Conservation (phyloP, 106 monocot genomes). For the Platanthera zijinensis region DNA sequence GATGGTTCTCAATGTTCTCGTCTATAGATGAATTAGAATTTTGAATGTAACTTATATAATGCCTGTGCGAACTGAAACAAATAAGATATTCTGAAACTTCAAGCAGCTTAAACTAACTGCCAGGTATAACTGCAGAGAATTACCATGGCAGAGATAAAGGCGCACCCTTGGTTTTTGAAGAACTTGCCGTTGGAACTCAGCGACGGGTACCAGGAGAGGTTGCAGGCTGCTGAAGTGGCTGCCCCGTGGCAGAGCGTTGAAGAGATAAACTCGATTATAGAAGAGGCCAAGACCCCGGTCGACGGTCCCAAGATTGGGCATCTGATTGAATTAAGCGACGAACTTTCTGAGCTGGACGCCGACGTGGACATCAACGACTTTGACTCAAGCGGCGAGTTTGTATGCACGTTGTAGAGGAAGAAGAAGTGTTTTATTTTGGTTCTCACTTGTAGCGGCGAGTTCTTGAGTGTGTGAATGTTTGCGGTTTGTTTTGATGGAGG, state of each 20-base stretch:
- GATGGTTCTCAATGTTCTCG: too few species aligned
- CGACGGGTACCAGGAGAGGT: conserved; percentile 23
- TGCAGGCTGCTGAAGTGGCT: conserved; percentile 11
- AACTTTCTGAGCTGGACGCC: conserved; percentile 50
- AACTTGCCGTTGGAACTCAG: conserved; percentile 60
- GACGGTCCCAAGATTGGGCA: conserved; percentile 17
- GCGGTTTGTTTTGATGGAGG: neutral
- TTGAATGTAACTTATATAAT: neutral
- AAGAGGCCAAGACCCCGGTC: conserved; percentile 54
- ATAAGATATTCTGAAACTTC: neutral
- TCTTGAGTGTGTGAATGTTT: neutral
- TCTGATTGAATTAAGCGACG: conserved; percentile 43
- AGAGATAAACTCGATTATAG: conserved; percentile 46
- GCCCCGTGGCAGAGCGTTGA: conserved; percentile 56
- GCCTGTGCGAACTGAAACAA: neutral
- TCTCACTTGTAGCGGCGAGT: neutral
- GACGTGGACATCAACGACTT: conserved; percentile 69
- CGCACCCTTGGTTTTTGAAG: conserved; percentile 66
- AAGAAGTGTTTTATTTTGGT: neutral
- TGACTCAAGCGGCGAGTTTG: conserved; percentile 76
- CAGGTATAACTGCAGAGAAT: conserved; percentile 41
- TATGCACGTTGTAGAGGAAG: neutral
- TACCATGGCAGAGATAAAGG: conserved; percentile 59
- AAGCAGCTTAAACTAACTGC: neutral
- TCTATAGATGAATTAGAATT: too few species aligned